phyloP scores from a whole-genome alignment of 495 filamentous ascomycete genomes.

The Umbilicaria muhlenbergii region DNA sequence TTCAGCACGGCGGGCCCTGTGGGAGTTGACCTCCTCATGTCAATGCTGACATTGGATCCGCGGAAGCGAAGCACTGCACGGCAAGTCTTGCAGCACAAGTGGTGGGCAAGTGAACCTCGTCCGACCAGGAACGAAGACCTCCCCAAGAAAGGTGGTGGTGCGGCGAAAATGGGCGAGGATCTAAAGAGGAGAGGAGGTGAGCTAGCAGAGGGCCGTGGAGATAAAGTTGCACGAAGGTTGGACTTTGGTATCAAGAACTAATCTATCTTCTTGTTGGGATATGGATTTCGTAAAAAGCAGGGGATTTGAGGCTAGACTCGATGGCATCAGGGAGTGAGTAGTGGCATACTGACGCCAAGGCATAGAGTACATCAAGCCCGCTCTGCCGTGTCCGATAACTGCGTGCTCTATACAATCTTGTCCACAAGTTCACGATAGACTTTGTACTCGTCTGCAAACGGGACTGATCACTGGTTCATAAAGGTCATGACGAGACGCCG shows the following conservation, averaged over 20 bases:
- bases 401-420: too few relatives aligned
- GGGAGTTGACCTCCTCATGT: conserved; percentile 76
- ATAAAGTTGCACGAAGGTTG: conserved; percentile 72
- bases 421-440: too few relatives aligned
- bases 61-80: conserved; percentile 60
- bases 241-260: conserved; percentile 58
- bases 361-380: too few relatives aligned
- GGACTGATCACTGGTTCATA: too few relatives aligned
- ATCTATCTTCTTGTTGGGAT: neutral
- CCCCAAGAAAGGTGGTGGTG: conserved; percentile 51
- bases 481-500: too few relatives aligned
- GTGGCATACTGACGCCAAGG: too few relatives aligned
- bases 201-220: conserved; percentile 43
- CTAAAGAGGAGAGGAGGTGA: conserved; percentile 67
- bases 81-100: conserved; percentile 64
- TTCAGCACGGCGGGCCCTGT: conserved; percentile 67
- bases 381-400: too few relatives aligned
- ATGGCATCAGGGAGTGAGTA: too few relatives aligned
- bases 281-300: too few relatives aligned
- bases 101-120: conserved; percentile 72
- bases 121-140: conserved; percentile 75
- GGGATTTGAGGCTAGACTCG: too few relatives aligned
- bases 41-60: conserved; percentile 75
- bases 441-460: too few relatives aligned
- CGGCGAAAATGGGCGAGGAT: conserved; percentile 68